A percentile compares a stretch with the other conserved stretches of the same genome.
Evolutionary conservation across 495 filamentous ascomycete genomes (phyloP).

Genomic region (Penicillium canescens): DNA sequence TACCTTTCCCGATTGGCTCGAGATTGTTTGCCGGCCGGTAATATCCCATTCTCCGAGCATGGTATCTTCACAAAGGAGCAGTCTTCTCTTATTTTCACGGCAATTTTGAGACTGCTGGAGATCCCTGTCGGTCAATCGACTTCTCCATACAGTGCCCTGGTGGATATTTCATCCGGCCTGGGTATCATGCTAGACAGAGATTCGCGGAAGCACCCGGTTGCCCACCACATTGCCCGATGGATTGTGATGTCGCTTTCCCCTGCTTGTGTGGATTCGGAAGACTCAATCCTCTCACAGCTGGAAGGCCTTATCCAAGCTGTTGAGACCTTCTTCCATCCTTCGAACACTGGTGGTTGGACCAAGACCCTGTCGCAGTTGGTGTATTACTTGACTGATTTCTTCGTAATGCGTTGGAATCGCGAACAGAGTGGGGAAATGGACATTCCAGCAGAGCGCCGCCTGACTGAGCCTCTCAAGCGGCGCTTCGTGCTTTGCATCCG

Average conservation of each 20-base stretch:
- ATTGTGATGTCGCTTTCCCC: conserved; percentile 94
- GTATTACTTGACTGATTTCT: conserved; percentile 92
- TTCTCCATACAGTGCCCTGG: conserved; percentile 79
- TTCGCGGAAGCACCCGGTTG: conserved; percentile 84
- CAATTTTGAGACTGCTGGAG: conserved; percentile 84
- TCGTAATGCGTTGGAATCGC: conserved; percentile 96
- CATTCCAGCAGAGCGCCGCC: conserved; percentile 71
- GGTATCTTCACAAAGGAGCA: conserved; percentile 93
- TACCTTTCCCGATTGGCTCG: conserved; percentile 82
- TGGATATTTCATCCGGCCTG: conserved; percentile 81
- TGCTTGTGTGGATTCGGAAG: conserved; percentile 69
- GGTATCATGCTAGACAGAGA: conserved; percentile 87
- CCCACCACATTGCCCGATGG: conserved; percentile 93
- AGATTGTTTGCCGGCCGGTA: conserved; percentile 70
- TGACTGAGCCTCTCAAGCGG: conserved; percentile 77
- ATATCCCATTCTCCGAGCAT: conserved; percentile 81
- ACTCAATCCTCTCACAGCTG: conserved; percentile 79
- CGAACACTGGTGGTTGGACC: conserved; percentile 92
- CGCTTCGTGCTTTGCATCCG: conserved; percentile 89
- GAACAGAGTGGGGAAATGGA: conserved; percentile 92
- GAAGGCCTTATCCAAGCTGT: conserved; percentile 94
- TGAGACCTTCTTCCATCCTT: conserved; percentile 98
- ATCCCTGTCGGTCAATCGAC: conserved; percentile 96
- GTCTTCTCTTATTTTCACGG: conserved; percentile 88
- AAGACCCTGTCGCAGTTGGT: conserved; percentile 86